Evolutionary conservation across 768 basidiomycete species (phyloP), one percentile per base, ranked within the genome.

Genomic region (Phanerochaete sordida): DNA sequence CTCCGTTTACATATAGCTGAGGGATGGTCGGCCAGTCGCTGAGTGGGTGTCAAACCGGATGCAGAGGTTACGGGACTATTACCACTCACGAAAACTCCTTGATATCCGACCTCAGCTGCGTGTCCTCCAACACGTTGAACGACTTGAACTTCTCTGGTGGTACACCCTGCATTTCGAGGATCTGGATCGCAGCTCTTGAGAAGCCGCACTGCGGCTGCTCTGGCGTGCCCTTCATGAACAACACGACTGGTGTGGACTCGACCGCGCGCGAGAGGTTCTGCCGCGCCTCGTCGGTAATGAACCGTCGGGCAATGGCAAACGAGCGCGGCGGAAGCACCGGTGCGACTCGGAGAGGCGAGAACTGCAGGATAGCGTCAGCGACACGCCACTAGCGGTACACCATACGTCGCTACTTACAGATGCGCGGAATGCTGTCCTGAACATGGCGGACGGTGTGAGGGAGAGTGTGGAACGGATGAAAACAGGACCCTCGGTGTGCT

Each of bases 11-110:
- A 69, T 96, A 99, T 13, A 99, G 73, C 72, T 99, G 96, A 12
- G 96, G 96, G 64, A 99, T 87, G 21, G 96, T 99, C 15, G 96
- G 96, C 96, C 96, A 99, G 64, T 97, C 92, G 24, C 95, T 98
- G 66, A 5, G 26, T 44, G 51, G 6, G 19, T 2, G 23, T 53
- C 52, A 53, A 28, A 45, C 13, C 26, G n/a, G 21, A 30, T 23
- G 21, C 2, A 13, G 39, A 28, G 16, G 1, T 28, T 6, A 50
- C 15, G 27, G 13, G 9, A 23, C 48, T 35, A 37, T 37, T n/a
- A n/a, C 44, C 24, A 86, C 94, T 70, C 66, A 98, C 95, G 93
- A 95, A 72, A 93, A 98, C 73, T 98, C 95, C 75, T 99, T 98
- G 72, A 98, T 96, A 2, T 86, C 84, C 66, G 69, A 84, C 62